Base-by-base conservation (phyloP, 2,329 filamentous ascomycete genomes). In the Leptographium wingfieldii region DNA sequence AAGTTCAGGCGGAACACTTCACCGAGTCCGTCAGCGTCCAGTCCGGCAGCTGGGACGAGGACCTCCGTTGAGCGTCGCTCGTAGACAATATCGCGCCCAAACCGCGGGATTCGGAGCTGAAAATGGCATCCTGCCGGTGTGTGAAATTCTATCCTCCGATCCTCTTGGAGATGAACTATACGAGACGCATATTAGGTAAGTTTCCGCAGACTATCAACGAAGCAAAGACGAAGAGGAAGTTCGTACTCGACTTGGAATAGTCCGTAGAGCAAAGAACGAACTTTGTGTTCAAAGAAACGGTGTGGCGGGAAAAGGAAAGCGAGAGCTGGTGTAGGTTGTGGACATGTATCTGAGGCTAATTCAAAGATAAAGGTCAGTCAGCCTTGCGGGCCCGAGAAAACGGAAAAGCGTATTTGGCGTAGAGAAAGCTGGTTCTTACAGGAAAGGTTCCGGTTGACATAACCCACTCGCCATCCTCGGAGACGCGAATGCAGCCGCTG, bases 401-500 rank as follows among this genome's bases (percentile, higher is more conserved):
- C n/a, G 3, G 7, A 53, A 3, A 25, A 22, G 22, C 22, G 48
- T 14, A 54, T 31, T 16, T 16, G 38, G 38, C 38, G 40, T 29
- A 29, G 2, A 35, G 33, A 7, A 27, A 16, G 31, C 3, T 83
- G 70, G n/a, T 19, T 63, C 64, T 48, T 65, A 68, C 66, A 72
- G 79, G 83, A 72, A 84, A 86, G 59, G 83, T 86, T 76, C 90
- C 91, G 58, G 92, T 95, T 68, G 89, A 95, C 89, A 96, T 94
- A 49, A 94, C 84, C 92, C 94, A 99, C 70, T 97, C 87, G 56
- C 92, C 92, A 81, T 99, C 94, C 61, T 96, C 92, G 67, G 90
- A 96, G 64, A 94, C 83, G 56, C 90, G 83, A 64, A 99, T 84
- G 70, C 92, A 96, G 66, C 86, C 84, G 70, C 91, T 96, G 49